Conservation (phyloP, 495 filamentous ascomycete species). For the Xylaria palmicola region DNA sequence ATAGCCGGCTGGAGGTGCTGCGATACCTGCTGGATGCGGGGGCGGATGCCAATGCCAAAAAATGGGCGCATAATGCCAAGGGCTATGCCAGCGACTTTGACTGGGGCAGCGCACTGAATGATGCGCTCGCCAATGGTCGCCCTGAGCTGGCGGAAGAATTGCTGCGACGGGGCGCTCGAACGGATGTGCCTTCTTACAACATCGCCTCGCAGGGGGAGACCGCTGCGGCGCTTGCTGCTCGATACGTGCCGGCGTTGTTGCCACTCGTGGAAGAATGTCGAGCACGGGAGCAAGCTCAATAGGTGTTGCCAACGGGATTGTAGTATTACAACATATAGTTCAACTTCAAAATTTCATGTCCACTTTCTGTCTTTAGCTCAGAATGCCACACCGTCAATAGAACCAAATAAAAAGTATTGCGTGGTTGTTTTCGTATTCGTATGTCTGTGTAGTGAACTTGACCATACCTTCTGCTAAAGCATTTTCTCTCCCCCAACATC, state of each 20-base stretch:
- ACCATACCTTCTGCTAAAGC: no score
- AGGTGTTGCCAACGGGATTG: no score
- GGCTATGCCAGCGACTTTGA: not conserved
- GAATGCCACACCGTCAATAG: no score
- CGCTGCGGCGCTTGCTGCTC: not conserved
- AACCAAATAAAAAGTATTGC: no score
- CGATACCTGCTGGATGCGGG: not conserved
- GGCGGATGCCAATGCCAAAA: not conserved
- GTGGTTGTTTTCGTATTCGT: no score
- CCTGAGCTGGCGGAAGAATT: not conserved
- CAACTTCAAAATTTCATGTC: no score
- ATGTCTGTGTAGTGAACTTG: no score
- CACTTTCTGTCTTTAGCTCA: no score
- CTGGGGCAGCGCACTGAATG: not conserved
- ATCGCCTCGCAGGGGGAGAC: not conserved
- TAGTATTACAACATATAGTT: no score
- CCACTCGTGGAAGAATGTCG: not conserved
- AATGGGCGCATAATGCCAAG: not conserved
- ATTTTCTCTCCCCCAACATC: no score
- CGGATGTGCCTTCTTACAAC: not conserved
- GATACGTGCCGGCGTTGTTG: not conserved
- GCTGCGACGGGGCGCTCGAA: not conserved
- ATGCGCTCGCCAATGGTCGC: not conserved
- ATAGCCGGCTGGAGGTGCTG: not conserved
- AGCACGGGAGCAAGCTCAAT: not conserved